Evolutionary conservation across 140 eudicot genomes (phyloP), one percentile per base, ranked within the genome.

Genomic region (Cichorium intybus): DNA sequence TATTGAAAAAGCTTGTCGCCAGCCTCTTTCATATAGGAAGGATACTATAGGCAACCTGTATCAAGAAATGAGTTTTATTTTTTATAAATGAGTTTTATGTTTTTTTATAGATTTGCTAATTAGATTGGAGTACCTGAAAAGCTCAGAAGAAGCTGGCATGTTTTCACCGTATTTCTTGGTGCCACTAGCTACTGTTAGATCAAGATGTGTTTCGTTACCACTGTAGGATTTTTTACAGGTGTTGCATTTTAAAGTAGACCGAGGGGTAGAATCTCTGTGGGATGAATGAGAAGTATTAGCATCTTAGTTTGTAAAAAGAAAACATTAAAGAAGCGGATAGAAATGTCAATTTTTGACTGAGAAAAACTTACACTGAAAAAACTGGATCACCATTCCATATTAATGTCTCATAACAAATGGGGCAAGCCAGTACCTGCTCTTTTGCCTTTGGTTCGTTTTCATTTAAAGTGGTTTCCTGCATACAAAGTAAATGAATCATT

Each of bases 21-120:
- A 93, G 12, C 99, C 99, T 66, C 96, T 81, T 84, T 88, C 99
- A 67, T 93, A 93, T 11, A 93, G 83, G 70, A 74, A 88, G 4
- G 95, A 88, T 68, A 93, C 80, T 58, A 88, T 20, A 16, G 95
- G 93, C 64, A 70, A 47, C 77, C 95, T 92, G 73, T 50, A 55
- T 66, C 73, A 72, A 49, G 23, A 46, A 69, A 62, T 43, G 1
- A 43, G 49, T 43, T 43, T 15, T 43, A 0, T 41, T 41, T 14
- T 43, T 27, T 27, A 41, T 41, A 41, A 43, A 43, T 14, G 18
- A 15, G 18, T 43, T 43, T 43, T 15, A 2, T n/a, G n/a, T 0
- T 43, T 3, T 37, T 43, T 39, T 15, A 43, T 43, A 4, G 20
- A 1, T 43, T 43, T 43, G 20, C 15, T 41, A 1, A 41, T 12